Percentiles rank a stretch among this genome's conserved stretches.
phyloP scores from a whole-genome alignment of 345 rosid species.

The Citrus mangshanensis region DNA sequence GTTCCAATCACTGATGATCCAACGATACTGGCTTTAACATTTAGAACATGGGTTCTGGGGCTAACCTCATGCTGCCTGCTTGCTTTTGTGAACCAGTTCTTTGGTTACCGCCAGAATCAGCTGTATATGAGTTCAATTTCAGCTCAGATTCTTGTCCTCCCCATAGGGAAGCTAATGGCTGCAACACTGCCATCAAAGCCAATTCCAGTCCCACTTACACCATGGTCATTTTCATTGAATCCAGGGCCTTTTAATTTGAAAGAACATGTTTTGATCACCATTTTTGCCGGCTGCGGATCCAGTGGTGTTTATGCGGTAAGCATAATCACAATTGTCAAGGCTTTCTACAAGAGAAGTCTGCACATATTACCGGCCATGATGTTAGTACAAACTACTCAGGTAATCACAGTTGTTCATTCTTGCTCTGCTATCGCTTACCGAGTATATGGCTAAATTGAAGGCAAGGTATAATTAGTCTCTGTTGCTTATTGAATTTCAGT shows the following conservation, averaged over 20 bases:
- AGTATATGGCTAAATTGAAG: neutral
- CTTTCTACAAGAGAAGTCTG: conserved; percentile 39
- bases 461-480: neutral
- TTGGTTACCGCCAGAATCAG: conserved; percentile 43
- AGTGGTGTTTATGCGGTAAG: conserved; percentile 37
- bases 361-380: conserved; percentile 15
- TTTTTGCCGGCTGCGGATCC: conserved; percentile 48
- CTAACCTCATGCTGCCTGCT: conserved; percentile 43
- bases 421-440: neutral
- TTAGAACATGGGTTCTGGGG: conserved; percentile 58
- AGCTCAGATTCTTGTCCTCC: conserved; percentile 49
- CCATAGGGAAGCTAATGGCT: conserved; percentile 51
- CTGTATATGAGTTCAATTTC: conserved; percentile 36
- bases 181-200: conserved; percentile 39
- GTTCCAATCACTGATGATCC: conserved; percentile 60
- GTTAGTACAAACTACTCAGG: conserved; percentile 47
- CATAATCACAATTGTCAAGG: conserved; percentile 49
- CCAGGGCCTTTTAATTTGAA: conserved; percentile 55
- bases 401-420: neutral
- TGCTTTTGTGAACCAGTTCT: conserved; percentile 57
- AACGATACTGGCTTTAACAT: conserved; percentile 38
- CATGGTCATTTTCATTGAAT: conserved; percentile 50
- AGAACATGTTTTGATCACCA: conserved; percentile 58
- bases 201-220: conserved; percentile 32
- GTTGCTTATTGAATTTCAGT: neutral